Conservation (phyloP, 2,329 filamentous ascomycete species). For the Paraphoma chrysanthemicola region DNA sequence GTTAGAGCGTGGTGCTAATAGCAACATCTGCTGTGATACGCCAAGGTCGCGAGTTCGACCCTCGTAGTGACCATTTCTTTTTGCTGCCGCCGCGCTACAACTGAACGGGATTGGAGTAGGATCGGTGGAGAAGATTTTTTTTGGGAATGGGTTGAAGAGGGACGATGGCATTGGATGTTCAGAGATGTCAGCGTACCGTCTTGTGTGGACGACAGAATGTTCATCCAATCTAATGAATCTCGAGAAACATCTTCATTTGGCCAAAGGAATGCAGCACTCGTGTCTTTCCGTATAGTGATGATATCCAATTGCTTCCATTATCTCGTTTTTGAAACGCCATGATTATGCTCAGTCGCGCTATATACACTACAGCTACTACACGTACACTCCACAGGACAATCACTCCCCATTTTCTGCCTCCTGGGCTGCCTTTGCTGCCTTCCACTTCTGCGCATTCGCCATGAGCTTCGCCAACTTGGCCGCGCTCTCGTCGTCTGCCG, state of each 20-base stretch:
- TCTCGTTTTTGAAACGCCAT: not conserved
- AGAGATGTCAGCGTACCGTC: no score
- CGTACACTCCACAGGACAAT: not conserved
- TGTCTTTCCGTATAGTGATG: not conserved
- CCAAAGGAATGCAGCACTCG: no score
- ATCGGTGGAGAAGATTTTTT: no score
- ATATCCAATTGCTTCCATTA: not conserved
- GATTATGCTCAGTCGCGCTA: not conserved
- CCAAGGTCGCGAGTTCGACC: slow-evolving; percentile 23
- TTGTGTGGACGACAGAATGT: no score
- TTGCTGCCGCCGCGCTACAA: no score
- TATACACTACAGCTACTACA: not conserved
- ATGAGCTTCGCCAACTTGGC: slow-evolving; percentile 84
- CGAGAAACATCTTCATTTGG: no score
- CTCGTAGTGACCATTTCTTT: slow-evolving; percentile 15
- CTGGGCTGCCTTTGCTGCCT: slow-evolving; percentile 59
- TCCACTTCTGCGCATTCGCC: slow-evolving; percentile 88
- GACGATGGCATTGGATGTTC: not conserved
- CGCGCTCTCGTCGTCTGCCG: slow-evolving; percentile 87
- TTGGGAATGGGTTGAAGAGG: not conserved
- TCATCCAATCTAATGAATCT: no score
- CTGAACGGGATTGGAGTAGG: no score
- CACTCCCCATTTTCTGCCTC: slow-evolving; percentile 9
- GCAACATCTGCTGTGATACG: not conserved
- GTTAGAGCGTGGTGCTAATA: slow-evolving; percentile 7